Base-by-base conservation (phyloP, 1,284 basidiomycete species). In the Apiotrichum domesticum region DNA sequence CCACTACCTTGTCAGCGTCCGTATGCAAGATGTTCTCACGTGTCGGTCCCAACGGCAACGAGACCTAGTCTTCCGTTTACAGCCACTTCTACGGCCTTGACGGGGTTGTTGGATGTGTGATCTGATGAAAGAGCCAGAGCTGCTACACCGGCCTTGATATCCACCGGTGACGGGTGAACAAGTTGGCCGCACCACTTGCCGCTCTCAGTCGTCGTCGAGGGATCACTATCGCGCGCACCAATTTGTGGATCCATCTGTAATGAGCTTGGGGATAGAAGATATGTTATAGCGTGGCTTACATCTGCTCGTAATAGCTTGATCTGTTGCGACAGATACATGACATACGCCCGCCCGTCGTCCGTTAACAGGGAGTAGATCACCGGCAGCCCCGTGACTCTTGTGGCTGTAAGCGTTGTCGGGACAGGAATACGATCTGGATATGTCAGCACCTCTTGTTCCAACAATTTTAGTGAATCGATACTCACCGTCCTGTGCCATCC, bases 61-160 rank as follows among this genome's bases (percentile, higher is more conserved):
- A 95, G 73, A 35, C 90, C 93, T 68, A 97, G 92, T 64, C 85
- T 86, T 15, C 81, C 80, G 68, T 97, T 98, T 63, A 94, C 80
- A 2, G 87, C 84, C 14, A 89, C 79, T 5, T 46, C 61, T 4
- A 65, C 65, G 11, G 86, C 88, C 67, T 86, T 85, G 47, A 73
- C 69, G 41, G 65, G 63, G 39, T 80, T 79, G 13, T 6, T 33
- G 14, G 49, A 21, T 54, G 40, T 58, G 35, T 13, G 41, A 6
- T 35, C 33, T 10, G 40, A 34, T 3, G 47, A 37, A n/a, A 55
- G 7, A 3, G 50, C 42, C 21, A 56, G 34, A 33, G 50, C 49
- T 7, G 45, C 48, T 43, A 61, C 42, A n/a, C 53, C 55, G 44
- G 45, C 51, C 14, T 45, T 43, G 8, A 56, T 14, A 10, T 59